phyloP scores from a whole-genome alignment of 805 yeast genomes.

The Phaffomyces thermotolerans region DNA sequence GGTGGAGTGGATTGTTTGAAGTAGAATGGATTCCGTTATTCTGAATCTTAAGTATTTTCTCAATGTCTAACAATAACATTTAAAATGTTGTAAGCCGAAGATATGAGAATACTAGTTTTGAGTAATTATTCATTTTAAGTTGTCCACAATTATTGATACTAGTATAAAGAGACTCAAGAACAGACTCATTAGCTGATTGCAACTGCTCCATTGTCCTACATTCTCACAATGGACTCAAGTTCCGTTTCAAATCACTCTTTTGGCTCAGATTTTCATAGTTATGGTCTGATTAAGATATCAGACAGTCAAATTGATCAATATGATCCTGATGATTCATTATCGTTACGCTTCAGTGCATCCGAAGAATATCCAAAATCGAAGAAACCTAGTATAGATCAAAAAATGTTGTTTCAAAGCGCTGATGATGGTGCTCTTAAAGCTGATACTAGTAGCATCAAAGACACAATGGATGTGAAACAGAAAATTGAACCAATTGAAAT shows the following conservation, averaged over 20 bases:
- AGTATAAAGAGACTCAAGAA: no score
- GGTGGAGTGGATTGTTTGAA: no score
- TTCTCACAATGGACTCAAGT: no score
- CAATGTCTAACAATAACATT: no score
- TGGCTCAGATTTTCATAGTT: constrained; percentile 14
- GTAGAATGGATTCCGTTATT: no score
- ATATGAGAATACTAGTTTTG: no score
- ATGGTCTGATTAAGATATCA: constrained; percentile 19
- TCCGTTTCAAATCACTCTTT: constrained; percentile 3
- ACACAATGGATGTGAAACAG: no score
- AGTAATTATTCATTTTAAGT: no score
- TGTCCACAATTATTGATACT: no score
- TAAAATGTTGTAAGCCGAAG: no score
- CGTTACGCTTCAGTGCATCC: constrained; percentile 1
- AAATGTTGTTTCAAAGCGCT: neutral
- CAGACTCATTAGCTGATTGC: neutral
- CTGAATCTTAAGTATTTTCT: no score
- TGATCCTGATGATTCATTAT: constrained; percentile 16
- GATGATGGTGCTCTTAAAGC: neutral
- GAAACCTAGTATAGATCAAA: neutral
- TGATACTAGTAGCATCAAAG: neutral
- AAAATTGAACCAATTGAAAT: neutral
- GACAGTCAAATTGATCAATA: constrained; percentile 10
- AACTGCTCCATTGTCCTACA: neutral
- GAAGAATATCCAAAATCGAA: neutral